A percentile compares a stretch with the other conserved stretches of the same genome.
Evolutionary conservation across 257 asterid species (phyloP).

Genomic region (Prunella vulgaris): DNA sequence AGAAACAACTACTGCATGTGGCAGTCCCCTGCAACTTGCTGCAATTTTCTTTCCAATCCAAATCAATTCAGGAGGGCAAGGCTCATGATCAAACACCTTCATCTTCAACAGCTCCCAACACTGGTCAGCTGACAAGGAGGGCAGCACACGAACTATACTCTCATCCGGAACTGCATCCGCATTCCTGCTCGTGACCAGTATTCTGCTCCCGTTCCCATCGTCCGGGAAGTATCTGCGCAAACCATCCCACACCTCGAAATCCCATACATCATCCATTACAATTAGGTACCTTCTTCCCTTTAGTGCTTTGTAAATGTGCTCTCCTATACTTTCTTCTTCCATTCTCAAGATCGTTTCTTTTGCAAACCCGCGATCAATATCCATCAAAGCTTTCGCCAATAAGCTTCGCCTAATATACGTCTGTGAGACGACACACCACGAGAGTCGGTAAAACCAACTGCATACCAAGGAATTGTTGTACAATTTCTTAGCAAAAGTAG

Average conservation of each 20-base stretch:
- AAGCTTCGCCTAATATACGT: not conserved
- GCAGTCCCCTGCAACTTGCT: not conserved
- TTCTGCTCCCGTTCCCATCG: not conserved
- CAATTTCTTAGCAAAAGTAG: too few species aligned
- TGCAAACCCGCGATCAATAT: not conserved
- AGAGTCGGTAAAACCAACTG: not conserved
- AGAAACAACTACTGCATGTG: constrained; percentile 1
- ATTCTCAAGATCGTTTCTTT: not conserved
- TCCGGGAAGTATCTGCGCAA: not conserved
- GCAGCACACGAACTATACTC: not conserved
- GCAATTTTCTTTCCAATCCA: not conserved
- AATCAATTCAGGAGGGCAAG: not conserved
- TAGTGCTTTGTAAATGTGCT: not conserved
- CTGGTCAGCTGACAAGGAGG: not conserved
- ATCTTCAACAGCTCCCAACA: not conserved
- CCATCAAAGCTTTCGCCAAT: not conserved
- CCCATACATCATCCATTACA: constrained; percentile 3
- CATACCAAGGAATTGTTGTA: not conserved
- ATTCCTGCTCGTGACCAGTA: not conserved
- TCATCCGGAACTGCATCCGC: not conserved
- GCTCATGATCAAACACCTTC: not conserved
- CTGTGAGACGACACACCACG: not conserved
- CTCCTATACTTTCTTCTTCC: not conserved
- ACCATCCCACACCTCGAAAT: not conserved
- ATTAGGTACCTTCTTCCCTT: not conserved